Evolutionary conservation across 495 filamentous ascomycete genomes (phyloP).

Genomic region (Annulohypoxylon maeteangense): DNA sequence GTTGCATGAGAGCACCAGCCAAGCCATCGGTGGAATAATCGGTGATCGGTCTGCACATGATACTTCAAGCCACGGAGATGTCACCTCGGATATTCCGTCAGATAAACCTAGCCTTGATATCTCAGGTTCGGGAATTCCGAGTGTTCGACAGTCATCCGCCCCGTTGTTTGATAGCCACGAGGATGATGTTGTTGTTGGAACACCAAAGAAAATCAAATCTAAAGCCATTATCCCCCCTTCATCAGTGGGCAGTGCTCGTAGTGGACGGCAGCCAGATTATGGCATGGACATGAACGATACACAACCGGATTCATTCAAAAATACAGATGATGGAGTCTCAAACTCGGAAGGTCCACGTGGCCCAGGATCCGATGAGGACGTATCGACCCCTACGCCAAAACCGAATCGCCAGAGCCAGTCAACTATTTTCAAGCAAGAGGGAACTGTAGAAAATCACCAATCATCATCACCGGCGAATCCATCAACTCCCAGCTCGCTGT

Average conservation of each 20-base stretch:
- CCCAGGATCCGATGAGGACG: slow-evolving; percentile 14
- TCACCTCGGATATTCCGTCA: not conserved
- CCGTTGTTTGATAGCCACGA: slow-evolving; percentile 30
- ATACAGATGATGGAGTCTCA: slow-evolving; percentile 29
- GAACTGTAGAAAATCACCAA: not conserved
- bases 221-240: slow-evolving; percentile 36
- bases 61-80: not conserved
- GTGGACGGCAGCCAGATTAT: slow-evolving; percentile 55
- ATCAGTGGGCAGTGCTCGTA: slow-evolving; percentile 48
- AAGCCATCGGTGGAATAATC: slow-evolving; percentile 22
- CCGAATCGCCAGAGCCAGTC: slow-evolving; percentile 22
- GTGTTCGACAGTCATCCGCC: slow-evolving; percentile 27
- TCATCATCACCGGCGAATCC: slow-evolving; percentile 9
- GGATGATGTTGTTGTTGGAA: slow-evolving; percentile 37
- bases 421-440: not conserved
- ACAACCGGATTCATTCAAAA: slow-evolving; percentile 40
- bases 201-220: slow-evolving; percentile 31
- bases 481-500: slow-evolving; percentile 45
- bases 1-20: slow-evolving; percentile 41
- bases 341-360: slow-evolving; percentile 2
- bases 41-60: slow-evolving; percentile 8
- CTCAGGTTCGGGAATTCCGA: slow-evolving; percentile 16
- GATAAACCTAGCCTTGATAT: slow-evolving; percentile 16
- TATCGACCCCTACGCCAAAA: slow-evolving; percentile 24
- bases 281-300: slow-evolving; percentile 45